Percentiles rank a stretch among this genome's conserved stretches.
Evolutionary conservation across 176 grass and related monocot genomes (phyloP).

Genomic region (Eragrostis curvula): DNA sequence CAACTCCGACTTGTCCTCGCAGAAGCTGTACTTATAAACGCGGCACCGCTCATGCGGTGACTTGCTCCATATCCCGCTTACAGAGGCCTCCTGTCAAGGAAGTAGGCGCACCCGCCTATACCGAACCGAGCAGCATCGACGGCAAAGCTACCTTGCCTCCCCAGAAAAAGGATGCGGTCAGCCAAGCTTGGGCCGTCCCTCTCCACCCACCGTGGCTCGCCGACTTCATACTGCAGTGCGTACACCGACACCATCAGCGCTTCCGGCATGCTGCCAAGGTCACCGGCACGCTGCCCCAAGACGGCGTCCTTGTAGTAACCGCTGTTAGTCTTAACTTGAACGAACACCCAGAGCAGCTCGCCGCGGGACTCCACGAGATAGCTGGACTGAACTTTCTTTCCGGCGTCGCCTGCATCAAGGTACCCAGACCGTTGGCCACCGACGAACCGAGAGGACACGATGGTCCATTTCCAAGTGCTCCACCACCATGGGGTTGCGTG

Average conservation of each 20-base stretch:
- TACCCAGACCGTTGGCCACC: no score
- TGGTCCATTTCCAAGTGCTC: no score
- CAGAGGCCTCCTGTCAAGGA: neutral
- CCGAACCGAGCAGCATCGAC: neutral
- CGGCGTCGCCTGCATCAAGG: no score
- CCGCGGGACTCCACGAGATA: neutral
- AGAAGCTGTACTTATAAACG: neutral
- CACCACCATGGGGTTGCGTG: no score
- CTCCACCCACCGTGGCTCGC: neutral
- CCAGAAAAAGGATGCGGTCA: neutral
- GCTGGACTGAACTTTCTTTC: neutral
- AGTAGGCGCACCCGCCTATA: neutral
- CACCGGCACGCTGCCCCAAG: no score
- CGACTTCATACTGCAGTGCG: neutral
- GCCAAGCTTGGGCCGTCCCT: neutral
- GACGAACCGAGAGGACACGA: no score
- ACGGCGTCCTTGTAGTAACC: neutral
- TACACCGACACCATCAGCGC: neutral
- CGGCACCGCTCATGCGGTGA: neutral
- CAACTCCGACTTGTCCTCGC: neutral
- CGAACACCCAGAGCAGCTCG: neutral
- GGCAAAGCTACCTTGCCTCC: neutral
- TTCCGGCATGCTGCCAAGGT: neutral
- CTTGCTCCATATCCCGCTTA: neutral
- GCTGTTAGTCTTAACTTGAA: neutral